A percentile compares a stretch with the other conserved stretches of the same genome.
These are phyloP conservation scores for Yamadazyma oceani DNA, from an alignment of 1,139 yeast genomes.

Conservation along the genomic window DNA sequence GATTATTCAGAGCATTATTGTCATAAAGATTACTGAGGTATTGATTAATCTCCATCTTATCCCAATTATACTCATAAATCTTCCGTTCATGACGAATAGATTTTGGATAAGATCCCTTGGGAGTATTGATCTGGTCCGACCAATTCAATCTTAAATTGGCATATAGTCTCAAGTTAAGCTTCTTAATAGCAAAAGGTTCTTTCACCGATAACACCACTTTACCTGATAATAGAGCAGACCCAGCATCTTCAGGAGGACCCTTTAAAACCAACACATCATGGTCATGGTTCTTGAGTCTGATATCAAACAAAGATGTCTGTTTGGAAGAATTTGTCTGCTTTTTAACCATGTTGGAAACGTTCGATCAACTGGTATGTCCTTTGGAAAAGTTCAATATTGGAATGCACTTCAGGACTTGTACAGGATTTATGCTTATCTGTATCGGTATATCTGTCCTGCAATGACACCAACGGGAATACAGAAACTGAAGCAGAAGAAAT, in stretches of 20 bases:
- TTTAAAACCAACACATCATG: constrained; percentile 80
- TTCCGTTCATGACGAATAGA: constrained; percentile 61
- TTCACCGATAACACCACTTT: constrained; percentile 71
- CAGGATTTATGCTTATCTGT: too few species aligned
- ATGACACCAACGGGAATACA: too few species aligned
- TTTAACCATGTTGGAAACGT: constrained; percentile 12
- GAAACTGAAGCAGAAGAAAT: too few species aligned
- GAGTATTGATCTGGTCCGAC: constrained; percentile 49
- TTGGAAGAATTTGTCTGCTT: constrained; percentile 16
- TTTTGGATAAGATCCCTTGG: constrained; percentile 48
- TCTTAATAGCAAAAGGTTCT: constrained; percentile 73
- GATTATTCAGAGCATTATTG: constrained; percentile 16
- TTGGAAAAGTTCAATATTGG: neutral
- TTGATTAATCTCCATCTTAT: constrained; percentile 51
- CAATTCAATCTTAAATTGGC: constrained; percentile 64
- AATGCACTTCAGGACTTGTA: neutral
- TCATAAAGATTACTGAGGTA: constrained; percentile 34
- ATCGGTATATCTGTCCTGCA: too few species aligned
- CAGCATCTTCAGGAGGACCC: constrained; percentile 76
- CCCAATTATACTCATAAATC: constrained; percentile 78
- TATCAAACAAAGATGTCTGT: constrained; percentile 55
- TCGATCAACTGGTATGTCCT: too few species aligned
- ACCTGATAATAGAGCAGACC: constrained; percentile 75
- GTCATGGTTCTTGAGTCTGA: constrained; percentile 63
- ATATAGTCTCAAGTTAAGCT: constrained; percentile 59